phyloP scores from a whole-genome alignment of 2,329 filamentous ascomycete species.

The Stagonosporopsis cucurbitacearum region DNA sequence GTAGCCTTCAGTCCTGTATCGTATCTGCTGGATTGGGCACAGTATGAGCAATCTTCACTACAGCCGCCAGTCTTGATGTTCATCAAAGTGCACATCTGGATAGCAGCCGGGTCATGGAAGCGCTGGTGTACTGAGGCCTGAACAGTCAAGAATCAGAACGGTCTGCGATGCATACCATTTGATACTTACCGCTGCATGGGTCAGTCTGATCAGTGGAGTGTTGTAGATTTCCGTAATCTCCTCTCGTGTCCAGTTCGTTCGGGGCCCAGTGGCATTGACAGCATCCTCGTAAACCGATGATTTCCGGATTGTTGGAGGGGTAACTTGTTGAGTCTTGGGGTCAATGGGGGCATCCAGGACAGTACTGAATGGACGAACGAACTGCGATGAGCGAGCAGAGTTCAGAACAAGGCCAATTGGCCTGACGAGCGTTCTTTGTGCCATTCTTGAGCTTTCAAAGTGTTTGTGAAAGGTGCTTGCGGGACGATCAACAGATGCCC shows the following conservation, averaged over 20 bases:
- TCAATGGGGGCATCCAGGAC: constrained; percentile 41
- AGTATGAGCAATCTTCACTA: constrained; percentile 92
- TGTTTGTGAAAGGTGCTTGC: constrained; percentile 12
- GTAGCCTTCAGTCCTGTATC: constrained; percentile 78
- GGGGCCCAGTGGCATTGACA: constrained; percentile 64
- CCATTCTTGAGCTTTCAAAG: constrained; percentile 12
- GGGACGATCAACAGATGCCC: constrained; percentile 12
- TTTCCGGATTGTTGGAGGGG: constrained; percentile 18
- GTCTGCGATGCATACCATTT: not conserved
- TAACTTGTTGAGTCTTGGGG: constrained; percentile 30
- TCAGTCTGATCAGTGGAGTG: constrained; percentile 79
- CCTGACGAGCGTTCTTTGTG: constrained; percentile 16
- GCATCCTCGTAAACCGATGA: constrained; percentile 53
- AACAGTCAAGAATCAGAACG: not conserved
- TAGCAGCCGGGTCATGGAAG: constrained; percentile 82
- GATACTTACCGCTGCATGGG: constrained; percentile 69
- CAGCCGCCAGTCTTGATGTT: constrained; percentile 96
- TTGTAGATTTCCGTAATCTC: constrained; percentile 85
- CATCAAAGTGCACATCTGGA: constrained; percentile 94
- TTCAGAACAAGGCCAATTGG: constrained; percentile 15
- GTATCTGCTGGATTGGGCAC: constrained; percentile 85
- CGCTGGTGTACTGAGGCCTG: constrained; percentile 80
- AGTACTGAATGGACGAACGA: constrained; percentile 40
- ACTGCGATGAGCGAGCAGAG: constrained; percentile 14
- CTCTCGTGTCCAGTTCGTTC: constrained; percentile 80